phyloP scores from a whole-genome alignment of 352 stramenopile genomes.

The Globisporangium irregulare region DNA sequence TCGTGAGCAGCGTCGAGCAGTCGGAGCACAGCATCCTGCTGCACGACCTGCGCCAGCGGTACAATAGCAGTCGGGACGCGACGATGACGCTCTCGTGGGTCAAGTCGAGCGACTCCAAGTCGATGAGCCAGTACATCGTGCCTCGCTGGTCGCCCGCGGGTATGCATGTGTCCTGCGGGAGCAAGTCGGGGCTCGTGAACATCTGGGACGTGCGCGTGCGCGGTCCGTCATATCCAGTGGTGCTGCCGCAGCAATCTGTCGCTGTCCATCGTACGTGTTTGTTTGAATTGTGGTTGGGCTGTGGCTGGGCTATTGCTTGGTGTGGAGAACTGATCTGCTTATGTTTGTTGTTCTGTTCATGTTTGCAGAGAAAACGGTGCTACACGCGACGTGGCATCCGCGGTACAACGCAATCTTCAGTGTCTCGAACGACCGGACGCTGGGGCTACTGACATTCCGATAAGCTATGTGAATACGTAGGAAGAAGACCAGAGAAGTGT shows the following conservation, averaged over 20 bases:
- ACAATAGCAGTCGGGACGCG: conserved; percentile 25
- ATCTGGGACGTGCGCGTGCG: conserved; percentile 81
- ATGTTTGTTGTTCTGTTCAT: neutral
- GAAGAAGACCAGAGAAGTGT: neutral
- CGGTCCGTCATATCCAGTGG: conserved; percentile 44
- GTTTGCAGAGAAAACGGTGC: conserved; percentile 68
- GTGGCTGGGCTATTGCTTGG: conserved; percentile 3
- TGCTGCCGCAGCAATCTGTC: conserved; percentile 74
- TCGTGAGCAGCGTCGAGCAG: conserved; percentile 72
- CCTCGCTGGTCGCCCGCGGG: conserved; percentile 74
- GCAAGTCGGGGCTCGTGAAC: conserved; percentile 58
- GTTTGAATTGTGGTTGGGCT: neutral
- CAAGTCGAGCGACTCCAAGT: conserved; percentile 42
- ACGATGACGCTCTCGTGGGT: conserved; percentile 69
- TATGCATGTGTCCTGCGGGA: conserved; percentile 70
- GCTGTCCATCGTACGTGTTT: conserved; percentile 58
- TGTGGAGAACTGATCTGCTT: neutral
- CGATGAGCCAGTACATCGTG: conserved; percentile 85
- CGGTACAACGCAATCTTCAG: conserved; percentile 84
- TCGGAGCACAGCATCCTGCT: conserved; percentile 66
- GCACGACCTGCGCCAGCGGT: conserved; percentile 65
- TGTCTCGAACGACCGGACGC: conserved; percentile 76
- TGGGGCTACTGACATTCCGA: conserved; percentile 76
- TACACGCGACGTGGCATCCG: conserved; percentile 85
- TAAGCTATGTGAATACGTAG: conserved; percentile 18